Conservation (phyloP, 305 asterid genomes). For the Fraxinus ornus region DNA sequence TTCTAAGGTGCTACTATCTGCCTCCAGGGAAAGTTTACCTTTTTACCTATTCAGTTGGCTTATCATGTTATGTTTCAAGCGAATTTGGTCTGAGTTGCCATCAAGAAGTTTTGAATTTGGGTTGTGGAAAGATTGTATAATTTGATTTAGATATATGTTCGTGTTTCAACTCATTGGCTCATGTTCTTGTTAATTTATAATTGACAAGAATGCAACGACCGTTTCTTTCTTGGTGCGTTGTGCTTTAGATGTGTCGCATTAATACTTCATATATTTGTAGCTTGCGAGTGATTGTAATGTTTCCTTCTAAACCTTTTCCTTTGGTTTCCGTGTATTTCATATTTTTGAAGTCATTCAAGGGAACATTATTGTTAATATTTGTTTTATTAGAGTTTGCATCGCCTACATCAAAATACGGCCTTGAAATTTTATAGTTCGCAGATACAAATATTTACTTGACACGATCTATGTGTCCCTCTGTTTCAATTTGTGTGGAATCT, state of each 20-base stretch:
- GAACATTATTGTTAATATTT: not conserved
- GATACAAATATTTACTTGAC: not conserved
- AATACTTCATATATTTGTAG: not conserved
- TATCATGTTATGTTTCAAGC: not conserved
- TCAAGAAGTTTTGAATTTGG: not conserved
- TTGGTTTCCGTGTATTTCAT: not conserved
- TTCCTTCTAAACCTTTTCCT: not conserved
- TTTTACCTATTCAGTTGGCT: not conserved
- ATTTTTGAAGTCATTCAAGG: not conserved
- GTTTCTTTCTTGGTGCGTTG: not conserved
- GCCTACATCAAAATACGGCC: not conserved
- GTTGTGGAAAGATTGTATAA: not conserved
- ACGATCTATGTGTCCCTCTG: too few relatives aligned
- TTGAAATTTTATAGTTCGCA: not conserved
- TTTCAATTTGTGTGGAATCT: too few relatives aligned
- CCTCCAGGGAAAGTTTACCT: not conserved
- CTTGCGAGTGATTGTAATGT: not conserved
- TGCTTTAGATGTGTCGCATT: not conserved
- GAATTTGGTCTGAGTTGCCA: not conserved
- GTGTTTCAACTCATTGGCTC: not conserved
- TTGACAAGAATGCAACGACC: not conserved
- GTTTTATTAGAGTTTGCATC: not conserved
- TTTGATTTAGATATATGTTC: not conserved
- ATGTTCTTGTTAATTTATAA: not conserved
- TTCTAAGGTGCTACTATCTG: conserved; percentile 32